Evolutionary conservation across 2,329 filamentous ascomycete species (phyloP).

Genomic region (Pseudogymnoascus sp.): DNA sequence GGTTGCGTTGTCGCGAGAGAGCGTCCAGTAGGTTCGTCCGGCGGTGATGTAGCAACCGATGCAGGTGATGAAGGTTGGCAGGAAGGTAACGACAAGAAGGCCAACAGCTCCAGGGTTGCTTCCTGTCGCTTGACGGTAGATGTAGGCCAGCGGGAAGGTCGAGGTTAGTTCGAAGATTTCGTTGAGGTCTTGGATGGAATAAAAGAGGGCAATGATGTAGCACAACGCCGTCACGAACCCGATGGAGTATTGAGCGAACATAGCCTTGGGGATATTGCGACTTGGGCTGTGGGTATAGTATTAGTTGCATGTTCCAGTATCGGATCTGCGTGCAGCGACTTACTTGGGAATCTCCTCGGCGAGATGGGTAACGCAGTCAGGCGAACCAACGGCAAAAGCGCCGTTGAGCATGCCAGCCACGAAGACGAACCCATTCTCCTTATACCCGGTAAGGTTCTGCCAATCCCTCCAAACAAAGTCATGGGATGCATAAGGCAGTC

Average conservation of each 20-base stretch:
- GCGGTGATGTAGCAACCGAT: constrained; percentile 50
- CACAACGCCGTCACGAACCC: constrained; percentile 43
- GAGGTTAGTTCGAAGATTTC: constrained; percentile 40
- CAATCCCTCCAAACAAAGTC: constrained; percentile 36
- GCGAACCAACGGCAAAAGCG: constrained; percentile 57
- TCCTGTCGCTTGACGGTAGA: constrained; percentile 52
- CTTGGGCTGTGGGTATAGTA: constrained; percentile 24
- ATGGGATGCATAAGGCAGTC: constrained; percentile 31
- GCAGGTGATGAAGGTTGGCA: constrained; percentile 42
- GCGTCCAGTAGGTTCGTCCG: constrained; percentile 53
- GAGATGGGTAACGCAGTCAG: constrained; percentile 55
- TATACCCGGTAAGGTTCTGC: constrained; percentile 35
- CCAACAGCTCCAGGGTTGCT: constrained; percentile 42
- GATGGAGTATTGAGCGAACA: constrained; percentile 40
- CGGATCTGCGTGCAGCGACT: background rate
- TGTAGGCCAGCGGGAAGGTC: constrained; percentile 53
- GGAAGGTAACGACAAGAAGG: constrained; percentile 43
- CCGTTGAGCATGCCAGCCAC: constrained; percentile 55
- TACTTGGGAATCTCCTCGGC: constrained; percentile 50
- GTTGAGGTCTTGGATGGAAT: constrained; percentile 46
- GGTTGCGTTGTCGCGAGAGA: constrained; percentile 48
- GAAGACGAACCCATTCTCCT: constrained; percentile 46
- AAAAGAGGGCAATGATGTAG: constrained; percentile 47
- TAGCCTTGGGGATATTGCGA: constrained; percentile 43
- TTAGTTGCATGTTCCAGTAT: background rate